Percentiles rank a stretch among this genome's conserved stretches.
These are phyloP conservation scores for Crithidia acanthocephali DNA, from an alignment of 208 protist species.

Conservation along the genomic window DNA sequence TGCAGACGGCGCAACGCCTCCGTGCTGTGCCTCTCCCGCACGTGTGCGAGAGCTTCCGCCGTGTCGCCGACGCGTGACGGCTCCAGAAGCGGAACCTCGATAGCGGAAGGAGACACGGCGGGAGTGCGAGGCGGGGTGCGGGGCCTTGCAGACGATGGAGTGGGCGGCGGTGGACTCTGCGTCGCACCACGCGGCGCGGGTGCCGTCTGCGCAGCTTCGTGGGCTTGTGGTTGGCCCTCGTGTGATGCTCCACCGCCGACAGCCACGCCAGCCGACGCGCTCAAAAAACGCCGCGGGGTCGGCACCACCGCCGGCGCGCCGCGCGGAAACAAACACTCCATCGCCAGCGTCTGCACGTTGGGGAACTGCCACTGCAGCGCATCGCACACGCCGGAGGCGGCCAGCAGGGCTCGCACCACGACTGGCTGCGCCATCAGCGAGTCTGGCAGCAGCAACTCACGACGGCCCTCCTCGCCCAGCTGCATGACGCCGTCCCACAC, in stretches of 20 bases:
- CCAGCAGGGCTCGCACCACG: constrained; percentile 3
- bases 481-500: constrained; percentile 15
- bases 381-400: constrained; percentile 13
- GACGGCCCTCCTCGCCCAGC: constrained; percentile 13
- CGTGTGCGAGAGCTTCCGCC: background rate
- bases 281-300: background rate
- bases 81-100: background rate
- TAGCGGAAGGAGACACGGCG: background rate
- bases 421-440: constrained; percentile 10
- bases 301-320: background rate
- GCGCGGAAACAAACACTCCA: constrained; percentile 19
- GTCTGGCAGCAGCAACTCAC: constrained; percentile 22
- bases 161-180: background rate
- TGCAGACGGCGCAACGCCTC: background rate
- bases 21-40: background rate
- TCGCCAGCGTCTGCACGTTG: constrained; percentile 21
- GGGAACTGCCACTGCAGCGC: constrained; percentile 12
- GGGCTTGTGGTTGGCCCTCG: no score
- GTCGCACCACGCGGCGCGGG: background rate
- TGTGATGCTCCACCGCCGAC: no score
- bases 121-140: background rate
- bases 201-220: background rate
- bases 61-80: background rate
- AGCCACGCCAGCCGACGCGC: no score
- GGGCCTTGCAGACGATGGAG: background rate